Percentiles rank a stretch among this genome's conserved stretches.
phyloP scores from a whole-genome alignment of 2,329 filamentous ascomycete genomes.

The Phaeosphaeria sp. region DNA sequence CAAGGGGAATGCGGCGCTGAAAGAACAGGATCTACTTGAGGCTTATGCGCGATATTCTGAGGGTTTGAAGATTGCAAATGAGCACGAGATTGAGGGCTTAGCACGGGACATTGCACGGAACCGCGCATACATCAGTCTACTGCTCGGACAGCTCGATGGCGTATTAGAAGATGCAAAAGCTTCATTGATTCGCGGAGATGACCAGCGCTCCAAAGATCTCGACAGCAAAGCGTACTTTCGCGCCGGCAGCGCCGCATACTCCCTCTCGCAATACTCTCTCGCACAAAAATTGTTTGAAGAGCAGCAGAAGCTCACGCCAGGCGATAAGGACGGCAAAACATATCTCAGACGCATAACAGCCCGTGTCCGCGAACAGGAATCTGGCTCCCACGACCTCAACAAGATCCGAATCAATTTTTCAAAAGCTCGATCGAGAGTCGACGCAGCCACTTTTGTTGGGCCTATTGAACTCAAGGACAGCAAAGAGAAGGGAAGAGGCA shows the following conservation, averaged over 20 bases:
- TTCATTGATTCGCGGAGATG: constrained; percentile 32
- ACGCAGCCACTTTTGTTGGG: constrained; percentile 56
- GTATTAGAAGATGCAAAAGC: constrained; percentile 39
- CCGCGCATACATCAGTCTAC: constrained; percentile 42
- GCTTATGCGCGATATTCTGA: constrained; percentile 43
- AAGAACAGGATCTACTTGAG: constrained; percentile 48
- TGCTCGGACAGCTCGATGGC: constrained; percentile 37
- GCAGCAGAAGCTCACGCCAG: constrained; percentile 41
- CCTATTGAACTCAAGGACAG: constrained; percentile 53
- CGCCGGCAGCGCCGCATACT: constrained; percentile 55
- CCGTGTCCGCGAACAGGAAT: constrained; percentile 47
- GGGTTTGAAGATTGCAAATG: constrained; percentile 31
- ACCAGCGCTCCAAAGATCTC: constrained; percentile 31
- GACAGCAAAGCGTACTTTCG: constrained; percentile 57
- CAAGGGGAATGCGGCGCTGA: constrained; percentile 43
- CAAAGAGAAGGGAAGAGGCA: constrained; percentile 54
- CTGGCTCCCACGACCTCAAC: constrained; percentile 47
- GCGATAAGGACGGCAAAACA: constrained; percentile 42
- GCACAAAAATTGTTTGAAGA: constrained; percentile 46
- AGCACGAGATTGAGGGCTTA: constrained; percentile 23
- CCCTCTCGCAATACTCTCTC: constrained; percentile 48
- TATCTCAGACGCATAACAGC: constrained; percentile 27
- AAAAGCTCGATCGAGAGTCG: constrained; percentile 54
- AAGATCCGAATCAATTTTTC: constrained; percentile 47
- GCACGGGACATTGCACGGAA: constrained; percentile 45